Evolutionary conservation across 2,329 filamentous ascomycete species (phyloP).

Genomic region (Phyllosticta citribraziliensis): DNA sequence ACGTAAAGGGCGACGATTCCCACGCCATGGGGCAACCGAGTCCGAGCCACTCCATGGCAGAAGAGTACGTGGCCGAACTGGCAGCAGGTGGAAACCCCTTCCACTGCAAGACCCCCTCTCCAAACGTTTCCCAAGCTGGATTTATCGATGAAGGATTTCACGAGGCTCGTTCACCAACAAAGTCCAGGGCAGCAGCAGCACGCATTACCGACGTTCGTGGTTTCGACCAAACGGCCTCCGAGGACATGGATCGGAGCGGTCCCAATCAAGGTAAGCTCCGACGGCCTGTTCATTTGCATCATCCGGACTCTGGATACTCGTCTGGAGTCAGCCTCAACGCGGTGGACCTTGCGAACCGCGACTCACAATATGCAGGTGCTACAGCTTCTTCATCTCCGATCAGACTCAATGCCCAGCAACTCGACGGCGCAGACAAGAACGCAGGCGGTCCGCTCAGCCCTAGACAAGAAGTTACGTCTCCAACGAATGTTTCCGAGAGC

Average conservation of each 20-base stretch:
- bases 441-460: neutral
- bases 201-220: neutral
- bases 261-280: neutral
- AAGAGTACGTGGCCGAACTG: slow-evolving; percentile 23
- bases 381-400: neutral
- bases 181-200: neutral
- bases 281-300: slow-evolving; percentile 10
- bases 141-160: neutral
- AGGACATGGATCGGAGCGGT: neutral
- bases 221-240: neutral
- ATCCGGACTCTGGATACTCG: slow-evolving; percentile 31
- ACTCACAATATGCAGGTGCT: neutral
- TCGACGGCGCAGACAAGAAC: neutral
- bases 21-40: neutral
- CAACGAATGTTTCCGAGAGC: neutral
- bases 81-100: slow-evolving; percentile 15
- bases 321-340: slow-evolving; percentile 23
- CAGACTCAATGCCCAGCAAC: neutral
- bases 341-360: neutral
- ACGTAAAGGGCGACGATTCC: neutral
- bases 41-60: slow-evolving; percentile 4
- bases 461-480: neutral
- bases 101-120: neutral
- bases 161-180: neutral
- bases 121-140: neutral